Evolutionary conservation across 495 filamentous ascomycete species (phyloP).

Genomic region (Venustampulla echinocandica): DNA sequence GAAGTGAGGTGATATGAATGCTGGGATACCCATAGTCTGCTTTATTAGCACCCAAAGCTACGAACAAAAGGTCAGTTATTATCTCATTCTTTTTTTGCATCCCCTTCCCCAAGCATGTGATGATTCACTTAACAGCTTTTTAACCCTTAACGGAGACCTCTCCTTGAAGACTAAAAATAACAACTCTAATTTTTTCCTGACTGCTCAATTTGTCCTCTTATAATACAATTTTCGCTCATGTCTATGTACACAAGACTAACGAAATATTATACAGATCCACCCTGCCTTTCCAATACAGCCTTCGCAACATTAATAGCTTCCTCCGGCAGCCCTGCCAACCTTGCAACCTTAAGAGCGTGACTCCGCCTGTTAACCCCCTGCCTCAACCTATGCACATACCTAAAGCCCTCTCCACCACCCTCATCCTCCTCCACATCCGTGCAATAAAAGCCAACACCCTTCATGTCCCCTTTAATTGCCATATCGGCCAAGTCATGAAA

Average conservation of each 20-base stretch:
- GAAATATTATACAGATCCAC: slow-evolving; percentile 9
- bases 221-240: background rate
- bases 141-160: slow-evolving; percentile 41
- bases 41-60: no score
- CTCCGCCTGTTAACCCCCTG: slow-evolving; percentile 77
- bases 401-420: slow-evolving; percentile 50
- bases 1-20: slow-evolving; percentile 18
- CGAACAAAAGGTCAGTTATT: slow-evolving; percentile 37
- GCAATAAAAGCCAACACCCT: slow-evolving; percentile 66
- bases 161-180: slow-evolving; percentile 46
- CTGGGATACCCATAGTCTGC: background rate
- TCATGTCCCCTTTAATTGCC: slow-evolving; percentile 27
- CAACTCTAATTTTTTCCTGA: slow-evolving; percentile 63
- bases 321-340: slow-evolving; percentile 67
- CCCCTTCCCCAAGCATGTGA: slow-evolving; percentile 27
- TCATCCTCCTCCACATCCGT: slow-evolving; percentile 78
- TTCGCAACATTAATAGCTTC: slow-evolving; percentile 49
- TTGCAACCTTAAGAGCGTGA: slow-evolving; percentile 88
- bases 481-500: slow-evolving; percentile 83
- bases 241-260: slow-evolving; percentile 3
- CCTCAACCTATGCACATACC: slow-evolving; percentile 75
- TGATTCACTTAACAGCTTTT: slow-evolving; percentile 51
- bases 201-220: slow-evolving; percentile 9
- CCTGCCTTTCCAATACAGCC: slow-evolving; percentile 27
- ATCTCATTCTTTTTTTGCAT: slow-evolving; percentile 16